Conservation (phyloP, 2,329 filamentous ascomycete genomes). For the Curvularia sp. region DNA sequence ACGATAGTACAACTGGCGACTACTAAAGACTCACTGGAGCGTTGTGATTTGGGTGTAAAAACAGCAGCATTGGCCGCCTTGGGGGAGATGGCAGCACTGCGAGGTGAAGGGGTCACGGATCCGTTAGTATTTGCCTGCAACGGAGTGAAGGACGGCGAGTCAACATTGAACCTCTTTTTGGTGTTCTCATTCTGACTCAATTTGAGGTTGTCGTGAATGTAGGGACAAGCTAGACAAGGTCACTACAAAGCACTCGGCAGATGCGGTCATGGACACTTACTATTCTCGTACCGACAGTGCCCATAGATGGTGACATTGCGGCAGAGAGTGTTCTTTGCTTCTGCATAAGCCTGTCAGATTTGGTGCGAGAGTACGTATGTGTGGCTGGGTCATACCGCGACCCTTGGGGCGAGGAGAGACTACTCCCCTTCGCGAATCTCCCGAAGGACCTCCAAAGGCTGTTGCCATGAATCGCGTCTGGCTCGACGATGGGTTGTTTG, state of each 20-base stretch:
- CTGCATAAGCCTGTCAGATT: conserved; percentile 50
- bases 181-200: conserved; percentile 60
- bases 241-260: conserved; percentile 22
- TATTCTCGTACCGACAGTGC: conserved; percentile 90
- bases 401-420: conserved; percentile 55
- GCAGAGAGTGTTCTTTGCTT: conserved; percentile 85
- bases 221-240: conserved; percentile 67
- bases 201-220: conserved; percentile 83
- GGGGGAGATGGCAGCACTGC: conserved; percentile 82
- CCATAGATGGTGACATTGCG: conserved; percentile 94
- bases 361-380: conserved; percentile 4
- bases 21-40: conserved; percentile 48
- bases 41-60: conserved; percentile 74
- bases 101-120: conserved; percentile 57
- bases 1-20: conserved; percentile 2
- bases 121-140: conserved; percentile 60
- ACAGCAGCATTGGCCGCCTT: conserved; percentile 88
- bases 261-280: conserved; percentile 48
- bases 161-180: conserved; percentile 88
- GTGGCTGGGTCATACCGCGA: conserved; percentile 46
- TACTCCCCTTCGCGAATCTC: conserved; percentile 52
- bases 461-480: conserved; percentile 48
- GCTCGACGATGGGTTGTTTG: conserved; percentile 24
- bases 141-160: conserved; percentile 94
- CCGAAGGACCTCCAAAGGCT: conserved; percentile 47